These are phyloP conservation scores for Hura crepitans DNA, from an alignment of 441 rosid species.

Conservation along the genomic window DNA sequence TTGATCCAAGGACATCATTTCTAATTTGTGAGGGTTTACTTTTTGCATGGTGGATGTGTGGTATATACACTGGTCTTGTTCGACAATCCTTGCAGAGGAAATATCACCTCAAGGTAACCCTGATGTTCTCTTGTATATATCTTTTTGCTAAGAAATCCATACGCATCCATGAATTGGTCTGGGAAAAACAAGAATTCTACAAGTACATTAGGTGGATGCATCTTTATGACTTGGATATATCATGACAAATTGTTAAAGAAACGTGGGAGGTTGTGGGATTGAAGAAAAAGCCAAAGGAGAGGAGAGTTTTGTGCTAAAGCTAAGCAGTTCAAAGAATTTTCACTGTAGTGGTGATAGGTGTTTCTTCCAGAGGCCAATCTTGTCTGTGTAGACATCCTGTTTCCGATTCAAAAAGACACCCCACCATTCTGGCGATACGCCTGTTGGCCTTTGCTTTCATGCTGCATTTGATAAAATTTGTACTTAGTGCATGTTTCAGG, in stretches of 20 bases:
- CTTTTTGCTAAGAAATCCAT: neutral
- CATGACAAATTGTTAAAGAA: neutral
- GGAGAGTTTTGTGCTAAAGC: neutral
- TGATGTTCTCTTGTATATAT: neutral
- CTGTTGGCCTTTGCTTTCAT: neutral
- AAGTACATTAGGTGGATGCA: neutral
- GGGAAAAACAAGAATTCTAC: neutral
- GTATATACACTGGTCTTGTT: constrained; percentile 75
- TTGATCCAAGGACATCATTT: constrained; percentile 71
- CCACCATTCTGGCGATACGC: too few species aligned
- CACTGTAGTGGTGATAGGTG: neutral
- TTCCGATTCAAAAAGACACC: neutral
- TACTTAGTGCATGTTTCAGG: neutral
- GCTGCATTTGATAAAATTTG: neutral
- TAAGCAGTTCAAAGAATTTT: neutral
- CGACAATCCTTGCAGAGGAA: constrained; percentile 77
- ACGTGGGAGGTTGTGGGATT: neutral
- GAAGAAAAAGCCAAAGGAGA: neutral
- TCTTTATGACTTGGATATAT: neutral
- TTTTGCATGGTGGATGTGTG: constrained; percentile 97
- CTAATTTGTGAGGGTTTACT: constrained; percentile 76
- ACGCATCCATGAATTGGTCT: neutral
- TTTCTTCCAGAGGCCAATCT: neutral
- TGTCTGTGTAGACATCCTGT: neutral
- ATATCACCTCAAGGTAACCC: constrained; percentile 77